Evolutionary conservation across 768 basidiomycete genomes (phyloP), one percentile per base, ranked within the genome.

Genomic region (Leccinellum rugosiceps): DNA sequence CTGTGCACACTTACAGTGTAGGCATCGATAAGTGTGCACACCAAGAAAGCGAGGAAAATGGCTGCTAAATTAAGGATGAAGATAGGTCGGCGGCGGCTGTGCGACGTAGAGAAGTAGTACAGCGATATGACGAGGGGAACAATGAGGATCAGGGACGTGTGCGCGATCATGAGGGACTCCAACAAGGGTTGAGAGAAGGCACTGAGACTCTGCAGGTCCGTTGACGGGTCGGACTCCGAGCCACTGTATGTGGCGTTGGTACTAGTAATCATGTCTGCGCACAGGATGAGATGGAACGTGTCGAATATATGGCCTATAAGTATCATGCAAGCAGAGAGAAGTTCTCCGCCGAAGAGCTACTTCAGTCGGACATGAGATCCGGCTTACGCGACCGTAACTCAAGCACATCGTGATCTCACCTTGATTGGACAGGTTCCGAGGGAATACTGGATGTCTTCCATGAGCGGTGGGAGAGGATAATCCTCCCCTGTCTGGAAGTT

Each of bases 101-200:
- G 50, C 4, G 51, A 17, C 4, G 56, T 65, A 13, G 66, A 67
- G n/a, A 68, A 67, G 44, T 67, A 67, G 35, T 66, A 66, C 30
- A 68, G 34, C 6, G 59, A 48, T 4, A 60, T 41, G 21, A 53
- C 10, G 13, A 68, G 65, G 41, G 67, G 68, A 11, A 67, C 3
- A 3, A 66, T 59, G 17, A 71, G 52, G 0, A 58, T 34, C 14
- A 61, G 41, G 54, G 68, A 66, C 0, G 66, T 57, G 32, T 66
- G 63, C 4, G 62, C 41, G 46, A 71, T 58, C 55, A 73, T 60
- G n/a, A 71, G 23, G 46, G 59, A 52, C 8, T 56, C 57, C 10
- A 71, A 21, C 10, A 58, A 43, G 14, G 63, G 61, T 23, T 59
- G 57, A 15, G 62, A 53, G 28, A 23, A 45, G 21, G 6, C 14